These are phyloP conservation scores for Paraphoma sp. DNA, from an alignment of 2,329 filamentous ascomycete species.

Conservation along the genomic window DNA sequence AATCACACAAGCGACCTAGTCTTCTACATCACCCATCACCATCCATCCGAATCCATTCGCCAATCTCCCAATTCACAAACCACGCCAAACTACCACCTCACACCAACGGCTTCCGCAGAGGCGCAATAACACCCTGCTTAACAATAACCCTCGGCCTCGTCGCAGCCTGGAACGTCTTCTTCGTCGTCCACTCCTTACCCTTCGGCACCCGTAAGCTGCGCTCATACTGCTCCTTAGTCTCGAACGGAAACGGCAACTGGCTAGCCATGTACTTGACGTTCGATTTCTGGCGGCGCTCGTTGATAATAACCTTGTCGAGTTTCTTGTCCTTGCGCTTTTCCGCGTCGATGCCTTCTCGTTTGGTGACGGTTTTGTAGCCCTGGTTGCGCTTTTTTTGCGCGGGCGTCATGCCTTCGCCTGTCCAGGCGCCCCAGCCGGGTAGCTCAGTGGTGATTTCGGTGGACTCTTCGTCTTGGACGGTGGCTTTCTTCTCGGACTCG, in stretches of 20 bases:
- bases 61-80: too few relatives aligned
- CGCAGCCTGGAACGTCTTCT: slow-evolving; percentile 86
- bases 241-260: slow-evolving; percentile 86
- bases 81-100: slow-evolving; percentile 2
- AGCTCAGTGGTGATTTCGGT: slow-evolving; percentile 83
- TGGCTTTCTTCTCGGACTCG: slow-evolving; percentile 75
- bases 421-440: slow-evolving; percentile 93
- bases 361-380: slow-evolving; percentile 64
- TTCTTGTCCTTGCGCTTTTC: slow-evolving; percentile 82
- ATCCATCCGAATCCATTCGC: too few relatives aligned
- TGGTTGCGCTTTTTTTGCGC: slow-evolving; percentile 47
- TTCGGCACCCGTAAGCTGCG: slow-evolving; percentile 83
- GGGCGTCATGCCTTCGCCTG: slow-evolving; percentile 78
- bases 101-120: slow-evolving; percentile 79
- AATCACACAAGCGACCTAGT: too few relatives aligned
- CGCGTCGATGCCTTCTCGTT: slow-evolving; percentile 75
- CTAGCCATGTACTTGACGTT: slow-evolving; percentile 88
- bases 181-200: slow-evolving; percentile 95
- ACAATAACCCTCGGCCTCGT: slow-evolving; percentile 89
- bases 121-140: slow-evolving; percentile 91
- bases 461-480: slow-evolving; percentile 78
- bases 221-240: slow-evolving; percentile 89
- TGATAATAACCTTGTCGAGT: slow-evolving; percentile 86
- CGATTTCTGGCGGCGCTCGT: slow-evolving; percentile 89
- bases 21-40: too few relatives aligned